Conservation (phyloP, 768 basidiomycete species). For the Terana coerulea region DNA sequence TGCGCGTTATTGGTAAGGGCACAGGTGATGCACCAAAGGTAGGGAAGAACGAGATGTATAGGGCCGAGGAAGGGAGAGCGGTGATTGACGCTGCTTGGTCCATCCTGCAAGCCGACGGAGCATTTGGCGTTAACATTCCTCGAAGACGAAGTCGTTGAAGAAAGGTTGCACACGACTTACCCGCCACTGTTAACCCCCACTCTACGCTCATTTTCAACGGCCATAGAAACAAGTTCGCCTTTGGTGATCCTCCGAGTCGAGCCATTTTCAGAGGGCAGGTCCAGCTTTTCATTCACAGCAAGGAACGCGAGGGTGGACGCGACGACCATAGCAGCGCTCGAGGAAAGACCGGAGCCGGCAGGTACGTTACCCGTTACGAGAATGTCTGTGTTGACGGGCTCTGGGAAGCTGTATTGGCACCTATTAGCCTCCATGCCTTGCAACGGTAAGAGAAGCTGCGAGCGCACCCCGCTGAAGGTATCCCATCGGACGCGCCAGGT, state of each 20-base stretch:
- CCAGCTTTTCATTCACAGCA: slow-evolving; percentile 65
- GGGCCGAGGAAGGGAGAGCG: slow-evolving; percentile 61
- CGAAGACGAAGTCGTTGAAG: too few species aligned
- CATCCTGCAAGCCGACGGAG: too few species aligned
- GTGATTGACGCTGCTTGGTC: slow-evolving; percentile 91
- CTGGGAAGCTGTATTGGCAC: too few species aligned
- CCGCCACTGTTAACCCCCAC: slow-evolving; percentile 83
- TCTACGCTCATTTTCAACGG: slow-evolving; percentile 81
- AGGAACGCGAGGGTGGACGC: slow-evolving; percentile 81
- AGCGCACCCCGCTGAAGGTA: too few species aligned
- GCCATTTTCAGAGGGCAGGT: slow-evolving; percentile 1
- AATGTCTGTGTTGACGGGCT: slow-evolving; percentile 39
- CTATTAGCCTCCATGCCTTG: too few species aligned
- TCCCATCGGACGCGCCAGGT: too few species aligned
- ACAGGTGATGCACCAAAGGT: slow-evolving; percentile 62
- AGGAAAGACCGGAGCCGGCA: slow-evolving; percentile 82
- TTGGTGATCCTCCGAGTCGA: slow-evolving; percentile 41
- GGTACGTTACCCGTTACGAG: slow-evolving; percentile 82
- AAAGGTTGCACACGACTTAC: too few species aligned
- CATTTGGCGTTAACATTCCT: too few species aligned
- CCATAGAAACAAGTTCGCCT: slow-evolving; percentile 70
- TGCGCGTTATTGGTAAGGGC: slow-evolving; percentile 48
- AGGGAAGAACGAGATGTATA: slow-evolving; percentile 83
- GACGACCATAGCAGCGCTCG: slow-evolving; percentile 89
- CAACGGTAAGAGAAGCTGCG: too few species aligned